A percentile compares a stretch with the other conserved stretches of the same genome.
Evolutionary conservation across 345 rosid genomes (phyloP).

Genomic region (Adansonia digitata): DNA sequence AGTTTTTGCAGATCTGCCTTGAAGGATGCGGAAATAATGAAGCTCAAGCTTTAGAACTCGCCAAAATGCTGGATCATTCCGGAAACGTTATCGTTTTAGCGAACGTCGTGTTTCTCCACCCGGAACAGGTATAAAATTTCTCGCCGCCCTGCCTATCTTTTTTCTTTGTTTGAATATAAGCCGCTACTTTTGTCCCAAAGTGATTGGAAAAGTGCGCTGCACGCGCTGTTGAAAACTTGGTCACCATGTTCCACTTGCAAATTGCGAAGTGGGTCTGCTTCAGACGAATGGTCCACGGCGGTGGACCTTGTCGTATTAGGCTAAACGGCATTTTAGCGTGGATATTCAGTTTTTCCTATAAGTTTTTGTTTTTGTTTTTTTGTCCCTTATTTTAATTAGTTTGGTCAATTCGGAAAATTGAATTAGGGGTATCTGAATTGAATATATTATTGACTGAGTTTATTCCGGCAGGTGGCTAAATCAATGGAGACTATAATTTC

Average conservation of each 20-base stretch:
- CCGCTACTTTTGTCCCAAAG: not conserved
- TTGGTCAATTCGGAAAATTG: too few species aligned
- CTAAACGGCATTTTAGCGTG: too few species aligned
- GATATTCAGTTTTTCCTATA: too few species aligned
- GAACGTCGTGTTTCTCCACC: slow-evolving; percentile 59
- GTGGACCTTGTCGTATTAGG: not conserved
- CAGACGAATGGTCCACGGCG: not conserved
- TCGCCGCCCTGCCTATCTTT: not conserved
- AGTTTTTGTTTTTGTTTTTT: not conserved
- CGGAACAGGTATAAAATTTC: slow-evolving; percentile 54
- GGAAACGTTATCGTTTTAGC: slow-evolving; percentile 76
- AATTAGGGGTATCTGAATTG: not conserved
- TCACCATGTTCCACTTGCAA: not conserved
- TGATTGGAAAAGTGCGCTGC: not conserved
- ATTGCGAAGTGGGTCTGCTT: not conserved
- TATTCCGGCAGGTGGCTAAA: slow-evolving; percentile 44
- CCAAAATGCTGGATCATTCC: slow-evolving; percentile 54
- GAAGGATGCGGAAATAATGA: slow-evolving; percentile 45
- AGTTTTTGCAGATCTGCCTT: slow-evolving; percentile 46
- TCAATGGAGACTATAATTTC: slow-evolving; percentile 48
- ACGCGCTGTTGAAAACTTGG: not conserved
- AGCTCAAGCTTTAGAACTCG: slow-evolving; percentile 47
- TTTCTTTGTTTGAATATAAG: not conserved
- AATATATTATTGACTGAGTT: not conserved
- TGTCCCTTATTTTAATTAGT: too few species aligned